Conservation (phyloP, 805 yeast genomes). For the Grigorovia transvaalensis region DNA sequence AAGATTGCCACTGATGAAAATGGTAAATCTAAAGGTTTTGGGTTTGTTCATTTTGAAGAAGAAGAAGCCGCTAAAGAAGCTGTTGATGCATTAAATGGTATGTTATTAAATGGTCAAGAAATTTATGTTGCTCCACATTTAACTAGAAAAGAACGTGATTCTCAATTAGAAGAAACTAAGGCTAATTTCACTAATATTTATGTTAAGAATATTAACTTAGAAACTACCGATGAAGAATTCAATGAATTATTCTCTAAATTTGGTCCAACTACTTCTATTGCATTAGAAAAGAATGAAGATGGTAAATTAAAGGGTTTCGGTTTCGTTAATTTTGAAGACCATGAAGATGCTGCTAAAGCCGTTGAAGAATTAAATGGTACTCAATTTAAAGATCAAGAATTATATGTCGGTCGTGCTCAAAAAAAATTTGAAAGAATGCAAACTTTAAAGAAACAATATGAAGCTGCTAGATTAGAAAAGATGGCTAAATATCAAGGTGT, state of each 20-base stretch:
- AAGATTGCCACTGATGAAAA: conserved; percentile 91
- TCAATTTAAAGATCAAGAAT: conserved; percentile 74
- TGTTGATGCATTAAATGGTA: conserved; percentile 94
- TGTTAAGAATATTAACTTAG: conserved; percentile 78
- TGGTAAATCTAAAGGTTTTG: conserved; percentile 91
- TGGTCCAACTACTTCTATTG: conserved; percentile 78
- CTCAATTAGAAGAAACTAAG: conserved; percentile 80
- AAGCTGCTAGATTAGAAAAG: conserved; percentile 83
- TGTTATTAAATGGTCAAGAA: conserved; percentile 92
- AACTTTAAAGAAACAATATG: conserved; percentile 91
- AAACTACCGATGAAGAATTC: conserved; percentile 61
- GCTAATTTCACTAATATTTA: conserved; percentile 93
- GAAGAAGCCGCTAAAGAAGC: conserved; percentile 91
- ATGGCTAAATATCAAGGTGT: conserved; percentile 94
- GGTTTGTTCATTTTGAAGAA: conserved; percentile 93
- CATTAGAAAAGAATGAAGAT: conserved; percentile 68
- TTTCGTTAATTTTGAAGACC: conserved; percentile 82
- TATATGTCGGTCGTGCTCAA: conserved; percentile 98
- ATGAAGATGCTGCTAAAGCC: conserved; percentile 81
- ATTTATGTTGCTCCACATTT: conserved; percentile 93
- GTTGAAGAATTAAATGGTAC: conserved; percentile 83
- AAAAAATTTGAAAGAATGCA: conserved; percentile 96
- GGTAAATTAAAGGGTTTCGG: conserved; percentile 95
- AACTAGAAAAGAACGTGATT: conserved; percentile 86
- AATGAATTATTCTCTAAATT: conserved; percentile 56